phyloP scores from a whole-genome alignment of 1,284 basidiomycete genomes.

The Trichosporon inkin region DNA sequence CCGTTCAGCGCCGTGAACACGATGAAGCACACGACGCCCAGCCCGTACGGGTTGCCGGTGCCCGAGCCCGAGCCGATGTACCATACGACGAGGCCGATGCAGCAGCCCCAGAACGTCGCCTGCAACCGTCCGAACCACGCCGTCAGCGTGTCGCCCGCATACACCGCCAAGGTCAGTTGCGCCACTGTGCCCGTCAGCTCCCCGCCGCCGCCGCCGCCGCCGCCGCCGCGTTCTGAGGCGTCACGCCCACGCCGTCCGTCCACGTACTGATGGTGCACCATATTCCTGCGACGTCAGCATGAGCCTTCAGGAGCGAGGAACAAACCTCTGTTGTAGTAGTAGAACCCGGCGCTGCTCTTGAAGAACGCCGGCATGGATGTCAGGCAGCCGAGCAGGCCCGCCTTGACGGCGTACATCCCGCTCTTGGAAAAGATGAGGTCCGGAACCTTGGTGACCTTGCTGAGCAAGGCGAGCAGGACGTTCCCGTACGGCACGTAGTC shows the following conservation, averaged over 20 bases:
- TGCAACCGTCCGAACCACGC: slow-evolving; percentile 62
- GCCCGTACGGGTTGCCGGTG: slow-evolving; percentile 63
- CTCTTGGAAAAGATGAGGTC: slow-evolving; percentile 44
- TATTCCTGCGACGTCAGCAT: neutral
- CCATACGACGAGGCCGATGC: slow-evolving; percentile 58
- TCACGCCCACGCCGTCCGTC: neutral
- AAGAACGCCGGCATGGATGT: slow-evolving; percentile 44
- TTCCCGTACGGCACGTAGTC: slow-evolving; percentile 47
- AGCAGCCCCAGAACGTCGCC: slow-evolving; percentile 66
- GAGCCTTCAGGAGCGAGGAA: too few species aligned
- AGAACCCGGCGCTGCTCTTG: slow-evolving; percentile 38
- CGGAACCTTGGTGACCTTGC: slow-evolving; percentile 27
- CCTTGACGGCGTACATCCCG: slow-evolving; percentile 71
- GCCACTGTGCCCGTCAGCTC: slow-evolving; percentile 32
- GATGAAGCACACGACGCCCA: slow-evolving; percentile 66
- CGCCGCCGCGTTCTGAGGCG: too few species aligned
- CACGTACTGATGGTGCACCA: neutral
- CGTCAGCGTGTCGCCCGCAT: slow-evolving; percentile 65
- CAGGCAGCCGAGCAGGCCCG: slow-evolving; percentile 62
- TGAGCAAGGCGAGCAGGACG: slow-evolving; percentile 35
- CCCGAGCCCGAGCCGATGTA: slow-evolving; percentile 67
- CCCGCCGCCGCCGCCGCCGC: too few species aligned
- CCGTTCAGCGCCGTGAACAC: slow-evolving; percentile 60
- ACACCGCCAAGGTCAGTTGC: slow-evolving; percentile 21
- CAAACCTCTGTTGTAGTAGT: slow-evolving; percentile 45